Evolutionary conservation across 2,329 filamentous ascomycete genomes (phyloP).

Genomic region (Didymella keratinophila): DNA sequence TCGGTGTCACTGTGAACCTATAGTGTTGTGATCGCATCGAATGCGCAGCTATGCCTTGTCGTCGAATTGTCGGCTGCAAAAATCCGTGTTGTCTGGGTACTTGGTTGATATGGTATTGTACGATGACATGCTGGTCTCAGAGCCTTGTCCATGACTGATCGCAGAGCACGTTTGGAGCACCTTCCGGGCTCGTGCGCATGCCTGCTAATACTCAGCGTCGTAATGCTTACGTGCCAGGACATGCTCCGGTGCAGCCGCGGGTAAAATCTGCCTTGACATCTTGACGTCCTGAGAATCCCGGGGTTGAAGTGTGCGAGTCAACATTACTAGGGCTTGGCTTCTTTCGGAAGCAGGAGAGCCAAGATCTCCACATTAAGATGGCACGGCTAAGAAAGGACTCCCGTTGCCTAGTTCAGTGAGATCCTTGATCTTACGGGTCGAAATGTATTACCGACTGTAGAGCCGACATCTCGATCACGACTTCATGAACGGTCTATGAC

Average conservation of each 20-base stretch:
- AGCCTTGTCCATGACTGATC: background rate
- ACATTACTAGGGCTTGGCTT: background rate
- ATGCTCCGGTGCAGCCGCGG: background rate
- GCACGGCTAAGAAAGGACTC: background rate
- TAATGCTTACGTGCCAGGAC: background rate
- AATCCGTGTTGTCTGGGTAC: background rate
- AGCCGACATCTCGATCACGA: background rate
- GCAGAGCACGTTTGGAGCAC: background rate
- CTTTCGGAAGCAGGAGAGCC: background rate
- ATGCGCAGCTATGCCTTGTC: background rate
- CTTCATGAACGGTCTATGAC: background rate
- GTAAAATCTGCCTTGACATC: background rate
- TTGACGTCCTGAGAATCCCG: background rate
- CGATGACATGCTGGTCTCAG: background rate
- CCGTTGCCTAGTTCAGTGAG: background rate
- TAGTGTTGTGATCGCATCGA: background rate
- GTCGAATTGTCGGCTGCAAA: background rate
- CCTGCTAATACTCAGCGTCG: background rate
- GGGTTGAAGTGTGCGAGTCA: background rate
- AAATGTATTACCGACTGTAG: background rate
- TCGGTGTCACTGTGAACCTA: background rate
- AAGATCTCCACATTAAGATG: background rate
- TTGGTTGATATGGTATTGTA: background rate
- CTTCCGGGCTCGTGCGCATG: background rate
- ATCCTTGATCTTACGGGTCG: background rate